phyloP scores from a whole-genome alignment of 106 monocot species.

The Phalaenopsis equestris region DNA sequence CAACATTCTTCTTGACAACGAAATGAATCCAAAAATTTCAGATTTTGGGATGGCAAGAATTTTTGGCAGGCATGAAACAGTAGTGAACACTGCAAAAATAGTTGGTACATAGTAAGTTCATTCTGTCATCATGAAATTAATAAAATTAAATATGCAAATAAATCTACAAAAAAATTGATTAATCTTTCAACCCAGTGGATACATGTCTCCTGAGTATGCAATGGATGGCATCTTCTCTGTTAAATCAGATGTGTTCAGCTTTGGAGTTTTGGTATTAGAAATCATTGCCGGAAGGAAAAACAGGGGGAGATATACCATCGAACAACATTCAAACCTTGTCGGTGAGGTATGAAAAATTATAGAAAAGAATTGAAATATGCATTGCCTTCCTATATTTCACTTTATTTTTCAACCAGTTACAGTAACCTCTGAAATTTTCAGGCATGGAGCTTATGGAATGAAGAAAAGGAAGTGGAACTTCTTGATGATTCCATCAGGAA shows the following conservation, averaged over 20 bases:
- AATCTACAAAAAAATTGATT: neutral
- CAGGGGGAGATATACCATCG: neutral
- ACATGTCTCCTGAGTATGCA: conserved; percentile 53
- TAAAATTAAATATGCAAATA: neutral
- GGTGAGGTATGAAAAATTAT: neutral
- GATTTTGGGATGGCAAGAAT: conserved; percentile 55
- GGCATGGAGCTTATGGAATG: conserved; percentile 21
- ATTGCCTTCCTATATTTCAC: neutral
- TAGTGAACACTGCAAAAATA: conserved; percentile 21
- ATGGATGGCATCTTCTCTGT: conserved; percentile 38
- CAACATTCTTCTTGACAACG: conserved; percentile 41
- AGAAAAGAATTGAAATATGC: neutral
- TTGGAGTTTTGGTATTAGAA: conserved; percentile 47
- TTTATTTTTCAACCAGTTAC: neutral
- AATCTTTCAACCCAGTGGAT: conserved; percentile 26
- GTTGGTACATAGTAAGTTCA: conserved; percentile 49
- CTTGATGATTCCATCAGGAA: conserved; percentile 6
- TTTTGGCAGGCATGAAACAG: conserved; percentile 22
- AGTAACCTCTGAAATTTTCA: neutral
- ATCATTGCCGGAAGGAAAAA: conserved; percentile 25
- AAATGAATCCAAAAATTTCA: conserved; percentile 54
- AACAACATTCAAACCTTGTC: conserved; percentile 10
- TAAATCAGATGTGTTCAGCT: conserved; percentile 65
- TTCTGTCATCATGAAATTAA: neutral
- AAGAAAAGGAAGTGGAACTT: conserved; percentile 9